Evolutionary conservation across 1,139 yeast species (phyloP).

Genomic region (Keqinozyma sinolaborantium): DNA sequence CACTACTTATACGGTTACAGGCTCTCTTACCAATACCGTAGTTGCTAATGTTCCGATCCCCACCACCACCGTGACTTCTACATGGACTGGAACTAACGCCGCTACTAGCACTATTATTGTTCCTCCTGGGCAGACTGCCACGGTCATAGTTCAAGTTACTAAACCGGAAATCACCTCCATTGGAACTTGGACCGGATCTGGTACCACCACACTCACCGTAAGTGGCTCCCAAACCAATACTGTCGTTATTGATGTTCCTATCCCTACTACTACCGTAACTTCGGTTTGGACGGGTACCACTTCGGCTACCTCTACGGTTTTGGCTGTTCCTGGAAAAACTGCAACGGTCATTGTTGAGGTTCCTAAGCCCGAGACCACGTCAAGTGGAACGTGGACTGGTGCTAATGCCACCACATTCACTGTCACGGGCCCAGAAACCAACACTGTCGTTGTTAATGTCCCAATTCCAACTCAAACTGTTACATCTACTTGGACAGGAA

Average conservation of each 20-base stretch:
- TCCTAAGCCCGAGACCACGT: constrained; percentile 4
- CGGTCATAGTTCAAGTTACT: constrained; percentile 11
- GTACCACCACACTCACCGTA: too few relatives aligned
- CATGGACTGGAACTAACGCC: constrained; percentile 4
- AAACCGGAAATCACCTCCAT: constrained; percentile 3
- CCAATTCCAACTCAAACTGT: not conserved
- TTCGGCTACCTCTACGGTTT: constrained; percentile 1
- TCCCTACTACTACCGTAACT: constrained; percentile 8
- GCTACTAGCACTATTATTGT: constrained; percentile 4
- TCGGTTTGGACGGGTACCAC: constrained; percentile 8
- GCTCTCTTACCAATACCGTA: constrained; percentile 6
- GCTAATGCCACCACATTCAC: not conserved
- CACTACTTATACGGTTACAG: constrained; percentile 12
- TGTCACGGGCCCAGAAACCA: not conserved
- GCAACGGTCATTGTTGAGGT: constrained; percentile 1
- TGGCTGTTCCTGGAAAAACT: constrained; percentile 2
- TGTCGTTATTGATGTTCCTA: constrained; percentile 9
- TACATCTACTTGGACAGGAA: constrained; percentile 1
- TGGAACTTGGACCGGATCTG: too few relatives aligned
- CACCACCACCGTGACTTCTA: constrained; percentile 6
- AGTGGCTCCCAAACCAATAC: too few relatives aligned
- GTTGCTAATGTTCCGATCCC: constrained; percentile 3
- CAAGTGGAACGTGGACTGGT: constrained; percentile 3
- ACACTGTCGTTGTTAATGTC: not conserved
- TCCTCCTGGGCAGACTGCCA: constrained; percentile 6